Evolutionary conservation across 1,284 basidiomycete species (phyloP).

Genomic region (Ustilago vetiveriae): DNA sequence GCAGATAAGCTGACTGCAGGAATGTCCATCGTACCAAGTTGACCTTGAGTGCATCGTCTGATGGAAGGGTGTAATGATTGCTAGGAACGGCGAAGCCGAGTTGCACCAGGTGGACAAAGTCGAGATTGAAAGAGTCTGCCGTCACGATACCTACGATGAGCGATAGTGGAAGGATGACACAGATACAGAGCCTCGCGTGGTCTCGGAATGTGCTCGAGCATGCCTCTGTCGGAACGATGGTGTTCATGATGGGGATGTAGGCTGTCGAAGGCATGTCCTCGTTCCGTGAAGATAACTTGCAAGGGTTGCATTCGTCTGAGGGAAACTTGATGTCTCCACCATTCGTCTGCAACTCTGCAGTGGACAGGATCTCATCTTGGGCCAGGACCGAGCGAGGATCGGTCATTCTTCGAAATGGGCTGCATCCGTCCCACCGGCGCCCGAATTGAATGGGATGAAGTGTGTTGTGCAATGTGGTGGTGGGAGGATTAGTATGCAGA

Average conservation of each 20-base stretch:
- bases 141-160: slow-evolving; percentile 17
- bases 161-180: slow-evolving; percentile 13
- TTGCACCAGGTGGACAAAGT: slow-evolving; percentile 20
- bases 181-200: slow-evolving; percentile 2
- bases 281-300: background rate
- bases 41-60: slow-evolving; percentile 9
- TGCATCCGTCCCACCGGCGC: too few species aligned
- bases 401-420: too few species aligned
- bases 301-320: background rate
- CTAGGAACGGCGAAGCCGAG: background rate
- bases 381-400: too few species aligned
- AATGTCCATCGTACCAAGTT: slow-evolving; percentile 19
- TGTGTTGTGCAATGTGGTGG: too few species aligned
- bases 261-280: too few species aligned
- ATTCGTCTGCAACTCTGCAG: too few species aligned
- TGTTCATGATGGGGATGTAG: background rate
- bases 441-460: too few species aligned
- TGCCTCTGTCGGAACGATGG: too few species aligned
- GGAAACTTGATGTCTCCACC: too few species aligned
- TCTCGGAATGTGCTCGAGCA: too few species aligned
- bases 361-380: too few species aligned
- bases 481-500: too few species aligned
- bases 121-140: slow-evolving; percentile 27
- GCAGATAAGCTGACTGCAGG: slow-evolving; percentile 18
- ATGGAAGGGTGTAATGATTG: background rate